Percentiles rank a stretch among this genome's conserved stretches.
These are phyloP conservation scores for Jackrogersella minutella DNA, from an alignment of 495 filamentous ascomycete genomes.

Conservation along the genomic window DNA sequence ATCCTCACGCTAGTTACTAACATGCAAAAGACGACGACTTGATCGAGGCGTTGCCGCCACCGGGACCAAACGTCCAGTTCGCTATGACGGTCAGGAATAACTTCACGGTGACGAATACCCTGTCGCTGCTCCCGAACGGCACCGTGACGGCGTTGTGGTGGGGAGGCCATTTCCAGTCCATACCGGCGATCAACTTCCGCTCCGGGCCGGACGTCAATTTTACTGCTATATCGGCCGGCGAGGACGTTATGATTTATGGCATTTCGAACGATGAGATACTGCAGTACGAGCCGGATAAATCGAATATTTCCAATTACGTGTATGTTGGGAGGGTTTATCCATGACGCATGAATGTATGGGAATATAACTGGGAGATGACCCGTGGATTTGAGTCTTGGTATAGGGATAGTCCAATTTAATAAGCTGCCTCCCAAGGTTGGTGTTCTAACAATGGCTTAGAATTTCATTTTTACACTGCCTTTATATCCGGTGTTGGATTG, in stretches of 20 bases:
- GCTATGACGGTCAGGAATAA: constrained; percentile 1
- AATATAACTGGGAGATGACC: too few relatives aligned
- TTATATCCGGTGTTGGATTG: too few relatives aligned
- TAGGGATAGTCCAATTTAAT: neutral
- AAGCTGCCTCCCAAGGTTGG: too few relatives aligned
- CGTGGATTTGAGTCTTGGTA: neutral
- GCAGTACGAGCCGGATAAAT: constrained; percentile 7
- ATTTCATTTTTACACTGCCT: too few relatives aligned
- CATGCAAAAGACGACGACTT: neutral
- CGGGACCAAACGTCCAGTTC: constrained; percentile 23
- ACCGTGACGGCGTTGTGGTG: constrained; percentile 25
- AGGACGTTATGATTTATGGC: constrained; percentile 34
- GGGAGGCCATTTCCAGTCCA: neutral
- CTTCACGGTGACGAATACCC: constrained; percentile 10
- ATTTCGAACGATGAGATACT: constrained; percentile 24
- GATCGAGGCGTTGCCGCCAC: constrained; percentile 5
- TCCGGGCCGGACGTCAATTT: constrained; percentile 28
- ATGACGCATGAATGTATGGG: neutral
- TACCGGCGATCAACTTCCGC: constrained; percentile 26
- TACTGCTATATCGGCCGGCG: constrained; percentile 18
- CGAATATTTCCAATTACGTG: constrained; percentile 4
- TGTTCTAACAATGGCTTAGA: too few relatives aligned
- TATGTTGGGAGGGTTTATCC: constrained; percentile 32
- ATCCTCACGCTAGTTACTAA: neutral
- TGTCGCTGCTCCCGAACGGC: constrained; percentile 27